These are phyloP conservation scores for Candida dajiaensis DNA, from an alignment of 805 yeast species.

Conservation along the genomic window DNA sequence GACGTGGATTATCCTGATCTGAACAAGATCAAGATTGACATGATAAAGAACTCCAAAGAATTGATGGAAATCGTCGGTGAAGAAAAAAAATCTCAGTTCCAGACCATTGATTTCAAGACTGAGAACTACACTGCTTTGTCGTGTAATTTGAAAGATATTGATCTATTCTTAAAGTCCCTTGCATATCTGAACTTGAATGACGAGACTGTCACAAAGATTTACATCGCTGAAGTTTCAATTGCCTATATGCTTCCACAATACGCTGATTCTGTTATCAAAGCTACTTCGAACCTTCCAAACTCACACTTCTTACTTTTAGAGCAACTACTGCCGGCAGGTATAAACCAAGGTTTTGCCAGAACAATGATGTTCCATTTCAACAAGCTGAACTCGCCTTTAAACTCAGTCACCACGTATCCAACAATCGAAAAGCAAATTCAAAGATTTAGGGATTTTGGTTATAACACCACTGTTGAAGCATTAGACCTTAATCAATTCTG, in stretches of 20 bases:
- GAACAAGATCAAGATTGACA: conserved; percentile 45
- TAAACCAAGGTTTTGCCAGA: conserved; percentile 58
- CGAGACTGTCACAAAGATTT: conserved; percentile 41
- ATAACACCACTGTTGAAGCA: conserved; percentile 38
- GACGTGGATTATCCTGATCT: conserved; percentile 77
- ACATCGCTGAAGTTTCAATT: conserved; percentile 76
- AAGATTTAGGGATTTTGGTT: conserved; percentile 46
- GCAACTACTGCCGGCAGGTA: conserved; percentile 64
- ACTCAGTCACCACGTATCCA: conserved; percentile 56
- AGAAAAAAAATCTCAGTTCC: conserved; percentile 5
- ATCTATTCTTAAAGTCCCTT: conserved; percentile 28
- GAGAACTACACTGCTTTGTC: conserved; percentile 51
- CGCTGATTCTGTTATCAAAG: conserved; percentile 56
- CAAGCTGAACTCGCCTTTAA: conserved; percentile 61
- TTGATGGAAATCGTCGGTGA: conserved; percentile 40
- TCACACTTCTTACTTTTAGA: conserved; percentile 64
- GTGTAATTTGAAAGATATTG: conserved; percentile 54
- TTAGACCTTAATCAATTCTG: conserved; percentile 55
- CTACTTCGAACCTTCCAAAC: conserved; percentile 37
- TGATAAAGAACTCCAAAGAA: conserved; percentile 45
- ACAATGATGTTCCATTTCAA: conserved; percentile 71
- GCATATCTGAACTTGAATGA: conserved; percentile 15
- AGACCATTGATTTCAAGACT: conserved; percentile 31
- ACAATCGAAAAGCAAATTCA: conserved; percentile 39
- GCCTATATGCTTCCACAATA: conserved; percentile 69